Evolutionary conservation across 345 rosid species (phyloP).

Genomic region (Atalantia buxifolia): DNA sequence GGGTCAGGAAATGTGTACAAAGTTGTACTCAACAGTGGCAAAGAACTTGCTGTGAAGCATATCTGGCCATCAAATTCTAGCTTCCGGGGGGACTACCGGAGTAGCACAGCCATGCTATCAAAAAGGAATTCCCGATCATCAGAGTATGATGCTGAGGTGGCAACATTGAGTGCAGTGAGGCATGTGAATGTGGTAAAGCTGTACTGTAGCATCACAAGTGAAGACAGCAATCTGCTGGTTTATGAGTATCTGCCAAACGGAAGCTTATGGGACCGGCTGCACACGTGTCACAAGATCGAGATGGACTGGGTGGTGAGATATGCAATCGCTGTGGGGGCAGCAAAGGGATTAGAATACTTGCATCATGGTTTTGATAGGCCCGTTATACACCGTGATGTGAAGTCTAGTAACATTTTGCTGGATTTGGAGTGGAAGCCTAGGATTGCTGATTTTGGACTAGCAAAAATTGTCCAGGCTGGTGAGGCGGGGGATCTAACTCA

Average conservation of each 20-base stretch:
- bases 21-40: constrained; percentile 51
- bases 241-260: constrained; percentile 83
- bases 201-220: constrained; percentile 80
- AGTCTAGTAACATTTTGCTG: constrained; percentile 80
- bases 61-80: constrained; percentile 39
- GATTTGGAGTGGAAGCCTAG: constrained; percentile 81
- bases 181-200: constrained; percentile 88
- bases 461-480: constrained; percentile 58
- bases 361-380: constrained; percentile 77
- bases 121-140: constrained; percentile 29
- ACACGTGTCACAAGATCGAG: constrained; percentile 41
- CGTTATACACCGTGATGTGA: constrained; percentile 81
- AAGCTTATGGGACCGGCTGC: constrained; percentile 85
- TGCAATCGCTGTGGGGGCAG: constrained; percentile 71
- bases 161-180: constrained; percentile 63
- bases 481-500: constrained; percentile 48
- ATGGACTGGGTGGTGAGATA: constrained; percentile 72
- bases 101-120: constrained; percentile 46
- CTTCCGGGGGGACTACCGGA: constrained; percentile 25
- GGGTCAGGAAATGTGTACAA: constrained; percentile 85
- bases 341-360: constrained; percentile 77
- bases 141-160: constrained; percentile 72
- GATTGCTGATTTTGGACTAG: constrained; percentile 89
- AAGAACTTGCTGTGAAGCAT: constrained; percentile 80
- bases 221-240: constrained; percentile 79